phyloP scores from a whole-genome alignment of 345 rosid species.

The Populus tremula region DNA sequence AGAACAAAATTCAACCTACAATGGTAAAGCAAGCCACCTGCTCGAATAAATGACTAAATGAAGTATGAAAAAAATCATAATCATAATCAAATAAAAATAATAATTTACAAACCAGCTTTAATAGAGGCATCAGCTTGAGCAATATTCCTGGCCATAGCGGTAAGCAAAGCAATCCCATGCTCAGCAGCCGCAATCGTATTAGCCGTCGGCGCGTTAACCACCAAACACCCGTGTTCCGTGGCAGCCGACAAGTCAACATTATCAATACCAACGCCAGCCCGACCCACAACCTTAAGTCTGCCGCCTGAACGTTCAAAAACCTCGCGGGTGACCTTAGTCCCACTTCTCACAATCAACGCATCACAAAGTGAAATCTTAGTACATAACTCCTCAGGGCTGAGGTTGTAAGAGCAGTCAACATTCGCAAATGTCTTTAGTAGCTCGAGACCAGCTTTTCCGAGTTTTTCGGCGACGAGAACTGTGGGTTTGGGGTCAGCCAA shows the following conservation, averaged over 20 bases:
- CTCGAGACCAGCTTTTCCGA: slow-evolving; percentile 24
- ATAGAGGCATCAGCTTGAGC: slow-evolving; percentile 19
- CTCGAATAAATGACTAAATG: slow-evolving; percentile 19
- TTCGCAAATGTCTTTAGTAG: slow-evolving; percentile 21
- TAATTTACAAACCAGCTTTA: slow-evolving; percentile 12
- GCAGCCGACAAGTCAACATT: slow-evolving; percentile 25
- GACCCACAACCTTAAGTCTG: slow-evolving; percentile 25
- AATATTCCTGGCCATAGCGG: slow-evolving; percentile 21
- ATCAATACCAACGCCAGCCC: slow-evolving; percentile 25
- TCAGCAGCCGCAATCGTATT: slow-evolving; percentile 24
- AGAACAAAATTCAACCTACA: neutral
- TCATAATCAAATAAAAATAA: neutral
- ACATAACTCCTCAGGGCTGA: slow-evolving; percentile 20
- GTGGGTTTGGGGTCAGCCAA: slow-evolving; percentile 16
- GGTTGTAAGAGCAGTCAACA: slow-evolving; percentile 31
- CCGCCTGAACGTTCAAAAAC: slow-evolving; percentile 19
- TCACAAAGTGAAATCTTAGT: slow-evolving; percentile 25
- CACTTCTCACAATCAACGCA: slow-evolving; percentile 21
- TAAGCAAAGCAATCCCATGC: slow-evolving; percentile 22
- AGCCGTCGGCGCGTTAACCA: slow-evolving; percentile 22
- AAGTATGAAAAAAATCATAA: neutral
- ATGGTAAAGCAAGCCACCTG: neutral
- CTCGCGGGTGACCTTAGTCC: slow-evolving; percentile 20
- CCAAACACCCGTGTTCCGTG: slow-evolving; percentile 23
- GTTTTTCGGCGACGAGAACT: slow-evolving; percentile 25